These are phyloP conservation scores for Fusarium pininemorale DNA, from an alignment of 2,329 filamentous ascomycete species.

Conservation along the genomic window DNA sequence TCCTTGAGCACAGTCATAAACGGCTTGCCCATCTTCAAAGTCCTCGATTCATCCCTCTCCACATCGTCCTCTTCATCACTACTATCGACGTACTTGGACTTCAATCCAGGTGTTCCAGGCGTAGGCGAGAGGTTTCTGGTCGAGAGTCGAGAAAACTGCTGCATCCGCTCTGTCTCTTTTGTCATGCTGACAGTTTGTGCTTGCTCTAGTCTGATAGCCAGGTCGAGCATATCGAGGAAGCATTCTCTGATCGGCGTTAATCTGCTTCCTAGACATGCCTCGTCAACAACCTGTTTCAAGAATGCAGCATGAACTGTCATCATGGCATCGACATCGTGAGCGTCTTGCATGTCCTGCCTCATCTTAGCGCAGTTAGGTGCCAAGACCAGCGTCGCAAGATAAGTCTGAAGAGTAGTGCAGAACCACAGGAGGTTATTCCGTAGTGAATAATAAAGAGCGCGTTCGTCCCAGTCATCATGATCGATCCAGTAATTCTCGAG, in stretches of 20 bases:
- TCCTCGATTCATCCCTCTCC: slow-evolving; percentile 22
- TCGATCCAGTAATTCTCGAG: slow-evolving; percentile 53
- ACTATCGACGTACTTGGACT: slow-evolving; percentile 36
- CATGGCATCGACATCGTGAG: slow-evolving; percentile 84
- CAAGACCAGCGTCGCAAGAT: slow-evolving; percentile 78
- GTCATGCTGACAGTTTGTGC: slow-evolving; percentile 55
- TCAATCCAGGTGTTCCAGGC: slow-evolving; percentile 32
- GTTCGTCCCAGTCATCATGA: slow-evolving; percentile 52
- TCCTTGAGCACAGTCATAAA: slow-evolving; percentile 64
- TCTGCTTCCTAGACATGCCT: slow-evolving; percentile 74
- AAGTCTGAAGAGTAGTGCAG: slow-evolving; percentile 76
- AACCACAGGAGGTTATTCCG: slow-evolving; percentile 82
- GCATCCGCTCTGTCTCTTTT: slow-evolving; percentile 44
- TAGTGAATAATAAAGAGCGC: slow-evolving; percentile 65
- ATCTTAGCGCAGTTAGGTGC: slow-evolving; percentile 67
- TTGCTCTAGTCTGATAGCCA: slow-evolving; percentile 75
- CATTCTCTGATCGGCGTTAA: slow-evolving; percentile 76
- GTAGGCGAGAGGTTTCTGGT: slow-evolving; percentile 26
- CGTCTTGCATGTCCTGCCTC: slow-evolving; percentile 62
- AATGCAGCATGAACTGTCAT: slow-evolving; percentile 73
- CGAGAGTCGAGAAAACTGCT: slow-evolving; percentile 48
- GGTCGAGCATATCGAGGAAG: slow-evolving; percentile 79
- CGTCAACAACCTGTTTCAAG: slow-evolving; percentile 68
- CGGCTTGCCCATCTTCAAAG: slow-evolving; percentile 44
- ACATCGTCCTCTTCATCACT: slow-evolving; percentile 44